Conservation (phyloP, 306 rosid genomes). For the Dalbergia oliveri region DNA sequence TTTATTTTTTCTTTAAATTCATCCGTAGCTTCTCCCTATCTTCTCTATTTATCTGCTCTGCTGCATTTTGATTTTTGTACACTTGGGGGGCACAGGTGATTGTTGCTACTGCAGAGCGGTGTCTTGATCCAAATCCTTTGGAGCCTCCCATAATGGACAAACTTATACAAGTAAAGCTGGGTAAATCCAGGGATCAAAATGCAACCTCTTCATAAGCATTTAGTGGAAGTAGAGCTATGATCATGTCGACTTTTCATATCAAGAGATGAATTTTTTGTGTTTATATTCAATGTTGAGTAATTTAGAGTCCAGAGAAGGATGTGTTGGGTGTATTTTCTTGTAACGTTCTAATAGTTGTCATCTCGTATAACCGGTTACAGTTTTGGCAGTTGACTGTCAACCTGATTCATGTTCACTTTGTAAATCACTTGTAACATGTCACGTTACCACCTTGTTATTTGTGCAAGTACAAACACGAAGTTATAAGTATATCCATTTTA, state of each 20-base stretch:
- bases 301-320: constrained; percentile 10
- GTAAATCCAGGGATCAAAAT: constrained; percentile 63
- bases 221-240: constrained; percentile 31
- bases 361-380: constrained; percentile 26
- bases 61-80: constrained; percentile 20
- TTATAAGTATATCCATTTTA: not conserved
- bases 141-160: constrained; percentile 91
- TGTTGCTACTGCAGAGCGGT: constrained; percentile 90
- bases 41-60: constrained; percentile 14
- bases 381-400: no score
- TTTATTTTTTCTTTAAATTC: not conserved
- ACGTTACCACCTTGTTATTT: constrained; percentile 18
- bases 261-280: not conserved
- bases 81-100: constrained; percentile 68
- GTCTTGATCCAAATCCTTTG: constrained; percentile 88
- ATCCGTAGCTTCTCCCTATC: constrained; percentile 6
- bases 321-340: constrained; percentile 2
- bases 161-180: constrained; percentile 84
- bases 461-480: constrained; percentile 24
- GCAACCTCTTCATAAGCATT: constrained; percentile 53
- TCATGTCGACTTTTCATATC: constrained; percentile 8
- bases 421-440: constrained; percentile 49
- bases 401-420: constrained; percentile 31
- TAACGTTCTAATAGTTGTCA: not conserved
- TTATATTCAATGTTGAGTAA: constrained; percentile 11